Evolutionary conservation across 208 protist species (phyloP), one percentile per base, ranked within the genome.

Genomic region (Trypanosoma boissoni): DNA sequence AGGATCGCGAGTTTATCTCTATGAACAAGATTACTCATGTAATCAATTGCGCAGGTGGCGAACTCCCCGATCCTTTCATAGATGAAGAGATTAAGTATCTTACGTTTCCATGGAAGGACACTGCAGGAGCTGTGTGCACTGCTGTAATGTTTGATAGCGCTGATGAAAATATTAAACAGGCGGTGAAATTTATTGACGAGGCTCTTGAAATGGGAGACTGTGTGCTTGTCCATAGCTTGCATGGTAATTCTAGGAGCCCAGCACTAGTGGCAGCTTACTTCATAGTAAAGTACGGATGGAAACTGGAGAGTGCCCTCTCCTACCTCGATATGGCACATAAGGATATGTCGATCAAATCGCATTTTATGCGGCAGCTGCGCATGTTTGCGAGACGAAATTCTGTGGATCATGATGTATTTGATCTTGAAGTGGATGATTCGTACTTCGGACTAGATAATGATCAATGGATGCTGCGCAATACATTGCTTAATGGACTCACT

Each of bases 1-100:
- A 87, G 46, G 90, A 97, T 45, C 78, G 84, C 43, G 88, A 95
- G 28, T 95, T 97, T 58, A 67, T 97, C 27, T 64, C 64, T 9
- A 87, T 95, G 72, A 97, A 97, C 63, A 97, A 97, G 60, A 91
- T 97, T 52, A 92, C 83, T 12, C 88, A 97, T 64, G 72, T 97
- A 36, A 78, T 97, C 41, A 97, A 97, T 72, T 97, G 92, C 61
- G 84, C 89, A 7, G 90, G 84, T 26, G 85, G 72, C 2, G 89
- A 97, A 60, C 69, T 93, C 4, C 72, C 70, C 9, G 83, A 96
- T 64, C 81, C 88, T 56, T 96, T 91, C 55, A 42, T 66, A 20
- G 80, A 84, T 26, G 84, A 90, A 44, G 83, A 72, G 12, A 79
- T 96, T 29, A 78, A 80, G 29, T 97, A 97, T 72, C 72, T 97